Percentiles rank a stretch among this genome's conserved stretches.
phyloP scores from a whole-genome alignment of 768 basidiomycete species.

The Mycena floridula region DNA sequence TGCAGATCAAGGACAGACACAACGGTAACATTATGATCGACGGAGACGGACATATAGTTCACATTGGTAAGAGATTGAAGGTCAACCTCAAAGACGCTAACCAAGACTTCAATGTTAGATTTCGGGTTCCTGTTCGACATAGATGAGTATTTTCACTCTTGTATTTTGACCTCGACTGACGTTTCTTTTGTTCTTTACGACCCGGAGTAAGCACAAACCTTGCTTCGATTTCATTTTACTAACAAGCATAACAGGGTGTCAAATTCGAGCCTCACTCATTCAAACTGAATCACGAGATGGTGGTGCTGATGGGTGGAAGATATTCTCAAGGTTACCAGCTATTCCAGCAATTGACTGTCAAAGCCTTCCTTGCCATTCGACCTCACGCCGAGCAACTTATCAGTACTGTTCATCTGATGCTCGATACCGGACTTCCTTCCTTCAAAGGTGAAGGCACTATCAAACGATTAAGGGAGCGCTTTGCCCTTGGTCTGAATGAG shows the following conservation, averaged over 20 bases:
- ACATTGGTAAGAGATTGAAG: conserved; percentile 62
- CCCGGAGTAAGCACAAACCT: conserved; percentile 46
- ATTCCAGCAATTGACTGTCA: conserved; percentile 90
- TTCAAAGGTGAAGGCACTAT: conserved; percentile 97
- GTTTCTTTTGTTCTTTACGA: conserved; percentile 25
- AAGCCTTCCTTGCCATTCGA: conserved; percentile 95
- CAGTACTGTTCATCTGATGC: conserved; percentile 87
- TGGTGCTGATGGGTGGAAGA: conserved; percentile 92
- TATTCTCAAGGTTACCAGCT: conserved; percentile 91
- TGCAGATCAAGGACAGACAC: conserved; percentile 98
- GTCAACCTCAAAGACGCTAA: background rate
- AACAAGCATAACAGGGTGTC: conserved; percentile 58
- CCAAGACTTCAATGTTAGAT: conserved; percentile 39
- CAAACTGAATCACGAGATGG: conserved; percentile 99
- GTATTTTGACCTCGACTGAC: conserved; percentile 60
- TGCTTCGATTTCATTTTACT: background rate
- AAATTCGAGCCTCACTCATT: conserved; percentile 99
- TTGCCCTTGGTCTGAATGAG: conserved; percentile 76
- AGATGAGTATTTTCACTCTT: conserved; percentile 60
- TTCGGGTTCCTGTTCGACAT: conserved; percentile 98
- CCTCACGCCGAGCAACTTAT: conserved; percentile 89
- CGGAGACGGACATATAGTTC: conserved; percentile 93
- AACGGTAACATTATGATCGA: conserved; percentile 99
- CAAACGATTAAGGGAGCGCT: conserved; percentile 79
- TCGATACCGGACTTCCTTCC: conserved; percentile 89